Evolutionary conservation across 768 basidiomycete species (phyloP), one percentile per base, ranked within the genome.

Genomic region (button mushroom (Agaricus bisporus)): DNA sequence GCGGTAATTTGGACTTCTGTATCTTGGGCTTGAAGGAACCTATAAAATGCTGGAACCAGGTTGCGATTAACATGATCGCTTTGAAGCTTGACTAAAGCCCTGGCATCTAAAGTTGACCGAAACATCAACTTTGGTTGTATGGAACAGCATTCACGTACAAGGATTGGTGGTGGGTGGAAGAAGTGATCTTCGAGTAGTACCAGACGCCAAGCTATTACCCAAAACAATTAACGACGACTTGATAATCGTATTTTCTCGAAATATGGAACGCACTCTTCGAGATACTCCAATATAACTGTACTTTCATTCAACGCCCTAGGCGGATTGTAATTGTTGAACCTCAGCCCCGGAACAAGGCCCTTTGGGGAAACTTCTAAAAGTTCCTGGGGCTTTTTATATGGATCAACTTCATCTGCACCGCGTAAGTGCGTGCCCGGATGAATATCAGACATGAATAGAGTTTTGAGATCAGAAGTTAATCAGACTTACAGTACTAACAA

Each of bases 361-460:
- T 88, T 89, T 1, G 90, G 88, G 14, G 88, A 91, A 15, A 90
- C 73, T 36, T 87, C 81, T n/a, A 94, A 73, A 17, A 93, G 77
- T 29, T 88, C 88, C 46, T 80, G 66, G 0, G 90, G 87, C 59
- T 91, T 93, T 68, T 82, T 82, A 72, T 91, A 91, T 17, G 88
- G 86, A 66, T 90, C 85, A 26, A 89, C 85, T 67, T 90, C 88
- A 60, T 85, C 88, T 89, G 42, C n/a, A n/a, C 20, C 48, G 42
- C 35, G 25, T 26, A 26, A 15, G 10, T 5, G 3, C 32, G 11
- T 32, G 32, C 8, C 8, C 11, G 11, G 7, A 52, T 14, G 15
- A 11, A 20, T 22, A 22, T 22, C 22, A 22, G 22, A 22, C 2
- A 22, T 18, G 32, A 41, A 35, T n/a, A 42, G n/a, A n/a, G 22